A percentile compares a stretch with the other conserved stretches of the same genome.
Conservation (phyloP, 1,284 basidiomycete genomes). For the Trichosporon sp. region DNA sequence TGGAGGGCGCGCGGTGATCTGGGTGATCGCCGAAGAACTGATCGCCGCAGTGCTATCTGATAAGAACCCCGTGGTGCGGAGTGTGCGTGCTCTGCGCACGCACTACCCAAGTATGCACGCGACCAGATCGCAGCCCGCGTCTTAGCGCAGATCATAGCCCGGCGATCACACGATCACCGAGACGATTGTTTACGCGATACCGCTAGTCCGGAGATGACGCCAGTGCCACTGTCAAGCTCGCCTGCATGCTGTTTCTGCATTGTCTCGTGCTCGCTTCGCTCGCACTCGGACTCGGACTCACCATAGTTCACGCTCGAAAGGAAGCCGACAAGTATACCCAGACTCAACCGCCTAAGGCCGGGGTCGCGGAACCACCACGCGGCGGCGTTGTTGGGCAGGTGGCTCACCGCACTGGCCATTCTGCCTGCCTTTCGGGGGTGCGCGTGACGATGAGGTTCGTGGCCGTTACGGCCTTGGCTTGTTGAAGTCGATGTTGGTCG, state of each 20-base stretch:
- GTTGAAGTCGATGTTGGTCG: neutral
- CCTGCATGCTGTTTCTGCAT: neutral
- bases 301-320: constrained; percentile 12
- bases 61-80: too few relatives aligned
- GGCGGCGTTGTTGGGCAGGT: constrained; percentile 22
- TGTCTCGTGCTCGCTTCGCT: neutral
- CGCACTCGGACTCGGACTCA: neutral
- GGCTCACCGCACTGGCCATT: neutral
- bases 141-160: too few relatives aligned
- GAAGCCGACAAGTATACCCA: constrained; percentile 23
- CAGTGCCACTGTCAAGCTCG: neutral
- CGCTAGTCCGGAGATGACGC: neutral
- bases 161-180: too few relatives aligned
- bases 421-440: too few relatives aligned
- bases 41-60: too few relatives aligned
- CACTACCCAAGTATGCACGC: too few relatives aligned
- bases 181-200: too few relatives aligned
- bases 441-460: too few relatives aligned
- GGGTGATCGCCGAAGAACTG: neutral
- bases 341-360: constrained; percentile 20
- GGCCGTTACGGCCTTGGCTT: neutral
- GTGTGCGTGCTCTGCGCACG: too few relatives aligned
- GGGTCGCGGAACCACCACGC: constrained; percentile 24
- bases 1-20: neutral
- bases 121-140: too few relatives aligned